phyloP scores from a whole-genome alignment of 2,329 filamentous ascomycete species.

The Calonectria hongkongensis region DNA sequence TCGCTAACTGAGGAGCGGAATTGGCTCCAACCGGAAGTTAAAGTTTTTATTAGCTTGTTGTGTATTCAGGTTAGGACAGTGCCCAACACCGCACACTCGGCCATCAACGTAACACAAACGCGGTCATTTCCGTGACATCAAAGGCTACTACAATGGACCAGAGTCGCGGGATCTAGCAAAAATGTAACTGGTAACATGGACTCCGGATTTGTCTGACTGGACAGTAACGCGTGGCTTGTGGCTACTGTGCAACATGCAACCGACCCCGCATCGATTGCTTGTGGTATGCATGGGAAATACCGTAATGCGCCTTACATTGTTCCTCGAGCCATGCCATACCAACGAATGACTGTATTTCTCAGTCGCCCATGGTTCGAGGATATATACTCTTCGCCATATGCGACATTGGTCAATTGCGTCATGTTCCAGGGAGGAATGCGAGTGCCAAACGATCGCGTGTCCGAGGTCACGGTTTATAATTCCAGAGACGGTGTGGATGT shows the following conservation, averaged over 20 bases:
- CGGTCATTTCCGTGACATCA: too few species aligned
- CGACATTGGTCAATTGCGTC: not conserved
- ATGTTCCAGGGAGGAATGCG: not conserved
- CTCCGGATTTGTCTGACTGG: not conserved
- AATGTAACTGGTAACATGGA: conserved; percentile 1
- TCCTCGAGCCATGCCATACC: not conserved
- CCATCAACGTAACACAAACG: too few species aligned
- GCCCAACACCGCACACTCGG: too few species aligned
- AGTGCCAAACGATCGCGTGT: not conserved
- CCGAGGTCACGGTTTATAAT: not conserved
- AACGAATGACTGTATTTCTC: not conserved
- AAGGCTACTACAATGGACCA: not conserved
- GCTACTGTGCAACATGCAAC: not conserved
- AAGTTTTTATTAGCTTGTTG: too few species aligned
- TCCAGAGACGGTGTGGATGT: not conserved
- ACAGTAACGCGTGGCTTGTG: not conserved
- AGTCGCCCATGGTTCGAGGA: not conserved
- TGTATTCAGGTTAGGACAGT: too few species aligned
- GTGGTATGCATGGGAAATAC: not conserved
- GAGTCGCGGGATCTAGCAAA: not conserved
- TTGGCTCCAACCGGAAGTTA: too few species aligned
- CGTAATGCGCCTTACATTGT: not conserved
- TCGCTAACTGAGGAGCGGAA: too few species aligned
- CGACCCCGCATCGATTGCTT: not conserved
- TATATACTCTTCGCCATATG: not conserved